Evolutionary conservation across 192 early-diverging fungal genomes (phyloP).

Genomic region (Geranomyces michiganensis): DNA sequence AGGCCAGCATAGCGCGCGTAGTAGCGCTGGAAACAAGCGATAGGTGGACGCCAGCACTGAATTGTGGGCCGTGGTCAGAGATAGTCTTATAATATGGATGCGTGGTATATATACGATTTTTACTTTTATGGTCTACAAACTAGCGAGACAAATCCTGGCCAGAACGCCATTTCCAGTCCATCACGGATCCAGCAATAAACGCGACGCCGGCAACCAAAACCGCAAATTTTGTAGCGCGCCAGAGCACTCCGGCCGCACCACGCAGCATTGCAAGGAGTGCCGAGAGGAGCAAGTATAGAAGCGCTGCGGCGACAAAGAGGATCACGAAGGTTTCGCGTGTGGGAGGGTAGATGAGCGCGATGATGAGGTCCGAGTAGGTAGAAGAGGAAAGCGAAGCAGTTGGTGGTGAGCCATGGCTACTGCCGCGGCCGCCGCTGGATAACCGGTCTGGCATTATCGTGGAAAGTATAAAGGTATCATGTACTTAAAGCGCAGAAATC

Average conservation of each 20-base stretch:
- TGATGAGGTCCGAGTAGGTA: no score
- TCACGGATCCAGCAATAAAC: not conserved
- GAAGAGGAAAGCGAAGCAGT: no score
- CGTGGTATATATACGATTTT: not conserved
- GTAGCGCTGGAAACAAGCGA: not conserved
- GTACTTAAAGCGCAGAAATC: no score
- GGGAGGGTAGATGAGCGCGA: no score
- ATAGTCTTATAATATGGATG: not conserved
- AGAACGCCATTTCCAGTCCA: not conserved
- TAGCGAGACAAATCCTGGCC: not conserved
- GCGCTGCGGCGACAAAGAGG: not conserved
- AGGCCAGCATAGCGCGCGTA: not conserved
- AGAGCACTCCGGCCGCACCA: not conserved
- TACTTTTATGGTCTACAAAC: not conserved
- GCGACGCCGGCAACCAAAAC: not conserved
- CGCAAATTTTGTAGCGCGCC: not conserved
- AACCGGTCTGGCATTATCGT: no score
- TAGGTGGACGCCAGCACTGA: not conserved
- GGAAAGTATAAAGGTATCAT: no score
- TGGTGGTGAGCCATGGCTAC: no score
- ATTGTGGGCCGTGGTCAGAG: not conserved
- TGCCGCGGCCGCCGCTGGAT: no score
- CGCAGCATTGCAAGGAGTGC: slow-evolving; percentile 1
- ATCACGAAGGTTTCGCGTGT: not conserved
- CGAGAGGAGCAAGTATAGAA: not conserved